Evolutionary conservation across 305 asterid species (phyloP), one percentile per base, ranked within the genome.

Genomic region (Fraxinus paxiana): DNA sequence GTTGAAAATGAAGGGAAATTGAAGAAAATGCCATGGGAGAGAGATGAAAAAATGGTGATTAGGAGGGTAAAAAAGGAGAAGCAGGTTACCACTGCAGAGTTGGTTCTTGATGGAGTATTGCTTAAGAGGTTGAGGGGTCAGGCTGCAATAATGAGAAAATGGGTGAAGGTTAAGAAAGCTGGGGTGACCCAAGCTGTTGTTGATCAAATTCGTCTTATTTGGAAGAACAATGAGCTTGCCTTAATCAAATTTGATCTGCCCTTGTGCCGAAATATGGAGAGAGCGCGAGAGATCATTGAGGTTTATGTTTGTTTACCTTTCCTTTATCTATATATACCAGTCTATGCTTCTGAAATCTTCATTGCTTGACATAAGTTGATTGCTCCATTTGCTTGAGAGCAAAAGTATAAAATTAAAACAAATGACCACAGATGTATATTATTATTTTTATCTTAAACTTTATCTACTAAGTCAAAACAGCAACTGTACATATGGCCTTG

Each of bases 121-220:
- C 88, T 96, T 56, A 89, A 90, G 61, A 92, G 95, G 80, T 83
- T 96, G 90, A 88, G 91, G 85, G 79, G 78, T 79, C 94, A 92
- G 87, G 94, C 98, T 87, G 88, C 87, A 75, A 61, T 37, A 83
- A 89, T 94, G 59, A 88, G 80, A 86, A 89, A 83, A 83, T 96
- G 99, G 99, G 92, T 92, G 75, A 94, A 96, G 84, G 97, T 94
- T 86, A 96, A 87, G 91, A 96, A 96, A 88, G 92, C 92, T 67
- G 99, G 99, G 69, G 97, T 96, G 71, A 94, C 92, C 79, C 91
- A 86, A 84, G 90, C 87, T 80, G 98, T 91, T 79, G 91, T 92
- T 76, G 88, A 91, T 88, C 93, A 89, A 88, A 84, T 96, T 82
- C 89, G 70, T 73, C 80, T 78, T 31, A 56, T 81, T 77, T 96